Evolutionary conservation across 1,284 basidiomycete species (phyloP).

Genomic region (Schizophyllum amplum): DNA sequence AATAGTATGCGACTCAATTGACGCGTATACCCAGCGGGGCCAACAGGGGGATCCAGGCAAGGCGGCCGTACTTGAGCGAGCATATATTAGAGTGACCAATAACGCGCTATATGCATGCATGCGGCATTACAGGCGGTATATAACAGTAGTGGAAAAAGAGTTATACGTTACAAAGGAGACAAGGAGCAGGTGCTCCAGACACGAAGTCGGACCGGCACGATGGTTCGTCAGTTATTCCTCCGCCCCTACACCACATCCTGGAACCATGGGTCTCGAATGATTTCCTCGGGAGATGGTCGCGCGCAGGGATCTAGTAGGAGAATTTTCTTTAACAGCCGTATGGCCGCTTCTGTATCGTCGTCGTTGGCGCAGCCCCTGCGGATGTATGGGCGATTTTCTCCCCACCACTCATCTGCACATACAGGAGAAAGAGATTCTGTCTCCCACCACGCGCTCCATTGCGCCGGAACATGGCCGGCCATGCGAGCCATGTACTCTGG

Average conservation of each 20-base stretch:
- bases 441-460: constrained; percentile 4
- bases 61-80: no score
- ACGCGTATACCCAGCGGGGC: no score
- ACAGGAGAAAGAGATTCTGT: not conserved
- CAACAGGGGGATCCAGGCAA: no score
- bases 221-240: no score
- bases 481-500: not conserved
- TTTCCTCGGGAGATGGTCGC: constrained; percentile 3
- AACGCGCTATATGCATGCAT: no score
- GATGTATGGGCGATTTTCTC: not conserved
- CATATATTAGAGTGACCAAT: no score
- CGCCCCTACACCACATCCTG: not conserved
- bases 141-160: no score
- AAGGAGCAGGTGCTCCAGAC: no score
- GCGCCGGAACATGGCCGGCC: constrained; percentile 2
- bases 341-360: constrained; percentile 5
- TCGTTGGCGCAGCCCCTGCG: constrained; percentile 1
- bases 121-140: no score
- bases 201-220: no score
- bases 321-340: constrained; percentile 2
- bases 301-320: constrained; percentile 5
- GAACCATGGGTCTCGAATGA: constrained; percentile 6
- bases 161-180: no score
- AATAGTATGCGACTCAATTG: no score
- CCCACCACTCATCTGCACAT: constrained; percentile 8